Conservation (phyloP, 495 filamentous ascomycete genomes). For the Penicillium crystallinum region DNA sequence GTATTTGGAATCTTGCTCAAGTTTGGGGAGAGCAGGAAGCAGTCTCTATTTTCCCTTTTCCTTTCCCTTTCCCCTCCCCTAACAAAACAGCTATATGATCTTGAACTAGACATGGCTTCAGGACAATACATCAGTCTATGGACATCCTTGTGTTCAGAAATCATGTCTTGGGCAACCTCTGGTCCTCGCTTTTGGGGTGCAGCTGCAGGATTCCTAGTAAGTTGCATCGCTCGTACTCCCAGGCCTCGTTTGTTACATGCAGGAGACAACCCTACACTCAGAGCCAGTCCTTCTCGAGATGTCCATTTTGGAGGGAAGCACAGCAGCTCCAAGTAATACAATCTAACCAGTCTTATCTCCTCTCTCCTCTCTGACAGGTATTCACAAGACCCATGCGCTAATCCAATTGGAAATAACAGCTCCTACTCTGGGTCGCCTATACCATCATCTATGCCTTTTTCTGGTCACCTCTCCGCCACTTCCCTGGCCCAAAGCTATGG, state of each 20-base stretch:
- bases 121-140: constrained; percentile 4
- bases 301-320: background rate
- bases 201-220: constrained; percentile 21
- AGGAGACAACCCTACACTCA: constrained; percentile 12
- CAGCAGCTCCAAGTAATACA: background rate
- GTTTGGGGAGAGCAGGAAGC: background rate
- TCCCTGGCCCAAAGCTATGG: constrained; percentile 48
- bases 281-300: background rate
- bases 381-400: background rate
- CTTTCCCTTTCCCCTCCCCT: background rate
- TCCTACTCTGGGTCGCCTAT: constrained; percentile 8
- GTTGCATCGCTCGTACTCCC: constrained; percentile 18
- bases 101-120: constrained; percentile 9
- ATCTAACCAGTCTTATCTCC: background rate
- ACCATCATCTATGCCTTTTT: constrained; percentile 42
- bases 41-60: no score
- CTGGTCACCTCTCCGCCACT: constrained; percentile 44
- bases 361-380: background rate
- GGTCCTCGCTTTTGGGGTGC: constrained; percentile 10
- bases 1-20: background rate
- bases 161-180: constrained; percentile 12
- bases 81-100: background rate
- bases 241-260: constrained; percentile 3
- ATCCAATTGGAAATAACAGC: constrained; percentile 6
- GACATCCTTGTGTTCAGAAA: background rate